Evolutionary conservation across 75 land plant species (phyloP).

Genomic region (Pinus tabuliformis): DNA sequence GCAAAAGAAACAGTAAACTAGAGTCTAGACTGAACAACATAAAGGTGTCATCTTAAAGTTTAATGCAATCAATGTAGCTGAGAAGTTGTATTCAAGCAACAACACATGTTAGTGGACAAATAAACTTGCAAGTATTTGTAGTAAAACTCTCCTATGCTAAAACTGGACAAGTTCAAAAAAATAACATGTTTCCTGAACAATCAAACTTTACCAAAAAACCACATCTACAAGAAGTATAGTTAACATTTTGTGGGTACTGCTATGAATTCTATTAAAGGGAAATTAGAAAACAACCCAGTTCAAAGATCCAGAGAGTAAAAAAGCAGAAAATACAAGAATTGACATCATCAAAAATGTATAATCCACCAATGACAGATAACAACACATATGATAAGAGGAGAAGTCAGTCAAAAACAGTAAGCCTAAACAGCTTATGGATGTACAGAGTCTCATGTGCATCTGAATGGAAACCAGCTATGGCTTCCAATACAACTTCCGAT

Average conservation of each 20-base stretch:
- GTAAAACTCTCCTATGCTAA: background rate
- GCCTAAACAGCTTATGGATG: background rate
- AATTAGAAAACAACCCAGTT: background rate
- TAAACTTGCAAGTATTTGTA: background rate
- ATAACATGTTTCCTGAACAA: background rate
- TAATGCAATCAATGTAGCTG: background rate
- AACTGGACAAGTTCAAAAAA: too few species aligned
- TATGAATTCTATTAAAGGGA: background rate
- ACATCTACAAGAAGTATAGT: background rate
- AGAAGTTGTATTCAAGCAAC: slow-evolving; percentile 7
- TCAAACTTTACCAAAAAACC: background rate
- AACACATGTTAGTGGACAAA: background rate
- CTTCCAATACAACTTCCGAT: background rate
- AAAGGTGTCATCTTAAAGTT: background rate
- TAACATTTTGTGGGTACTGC: background rate
- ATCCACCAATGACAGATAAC: background rate
- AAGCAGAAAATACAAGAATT: too few species aligned
- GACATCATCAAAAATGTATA: background rate
- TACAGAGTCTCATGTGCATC: background rate
- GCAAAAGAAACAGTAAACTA: background rate
- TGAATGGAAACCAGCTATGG: background rate
- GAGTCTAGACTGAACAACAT: background rate
- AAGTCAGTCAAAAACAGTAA: background rate
- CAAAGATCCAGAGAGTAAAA: background rate
- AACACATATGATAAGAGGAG: background rate